A percentile compares a stretch with the other conserved stretches of the same genome.
These are phyloP conservation scores for Zygotorulaspora danielsina DNA, from an alignment of 805 yeast species.

Conservation along the genomic window DNA sequence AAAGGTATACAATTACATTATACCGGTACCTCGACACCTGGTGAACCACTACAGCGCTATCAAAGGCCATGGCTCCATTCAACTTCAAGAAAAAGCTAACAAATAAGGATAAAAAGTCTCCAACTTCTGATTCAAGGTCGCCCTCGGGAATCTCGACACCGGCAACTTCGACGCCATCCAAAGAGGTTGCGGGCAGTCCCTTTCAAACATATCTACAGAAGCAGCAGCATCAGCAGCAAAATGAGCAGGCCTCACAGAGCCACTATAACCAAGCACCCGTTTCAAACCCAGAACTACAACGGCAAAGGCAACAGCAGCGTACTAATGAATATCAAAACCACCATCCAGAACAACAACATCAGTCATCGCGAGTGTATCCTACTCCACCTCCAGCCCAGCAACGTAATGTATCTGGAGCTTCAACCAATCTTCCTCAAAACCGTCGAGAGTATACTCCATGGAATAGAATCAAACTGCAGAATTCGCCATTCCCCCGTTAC, in stretches of 20 bases:
- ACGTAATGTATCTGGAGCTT: slow-evolving; percentile 32
- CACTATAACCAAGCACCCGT: slow-evolving; percentile 8
- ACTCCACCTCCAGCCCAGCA: slow-evolving; percentile 29
- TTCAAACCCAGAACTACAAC: slow-evolving; percentile 15
- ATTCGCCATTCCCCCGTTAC: slow-evolving; percentile 91
- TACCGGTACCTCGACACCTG: too few relatives aligned
- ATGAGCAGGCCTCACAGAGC: slow-evolving; percentile 4
- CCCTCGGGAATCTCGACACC: slow-evolving; percentile 13
- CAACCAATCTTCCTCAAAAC: slow-evolving; percentile 21
- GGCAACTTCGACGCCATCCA: slow-evolving; percentile 20
- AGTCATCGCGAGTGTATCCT: slow-evolving; percentile 19
- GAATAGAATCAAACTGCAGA: slow-evolving; percentile 56
- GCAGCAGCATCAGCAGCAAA: slow-evolving; percentile 17
- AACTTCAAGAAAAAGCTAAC: slow-evolving; percentile 51
- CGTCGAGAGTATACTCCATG: slow-evolving; percentile 49
- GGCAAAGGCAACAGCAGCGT: slow-evolving; percentile 19
- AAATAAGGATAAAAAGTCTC: slow-evolving; percentile 27
- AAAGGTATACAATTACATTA: too few relatives aligned
- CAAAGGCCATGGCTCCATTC: slow-evolving; percentile 57
- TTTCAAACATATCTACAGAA: slow-evolving; percentile 15
- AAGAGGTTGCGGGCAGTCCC: slow-evolving; percentile 20
- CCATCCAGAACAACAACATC: slow-evolving; percentile 16
- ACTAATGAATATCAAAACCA: slow-evolving; percentile 5
- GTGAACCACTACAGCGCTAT: too few relatives aligned
- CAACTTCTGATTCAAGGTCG: slow-evolving; percentile 10